phyloP scores from a whole-genome alignment of 345 rosid species.

The Erysimum cheiranthoides region DNA sequence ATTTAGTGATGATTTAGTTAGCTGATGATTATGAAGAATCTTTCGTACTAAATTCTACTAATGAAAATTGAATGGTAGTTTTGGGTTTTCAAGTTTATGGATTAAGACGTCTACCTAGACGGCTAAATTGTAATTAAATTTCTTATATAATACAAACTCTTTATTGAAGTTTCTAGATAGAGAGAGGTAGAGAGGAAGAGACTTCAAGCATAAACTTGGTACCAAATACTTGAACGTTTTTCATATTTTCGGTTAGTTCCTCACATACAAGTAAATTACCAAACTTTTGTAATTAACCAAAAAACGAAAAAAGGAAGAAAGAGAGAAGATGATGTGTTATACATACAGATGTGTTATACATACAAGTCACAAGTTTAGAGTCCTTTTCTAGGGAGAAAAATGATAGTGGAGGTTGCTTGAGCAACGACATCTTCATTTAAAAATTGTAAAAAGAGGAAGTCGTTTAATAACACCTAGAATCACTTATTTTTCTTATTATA shows the following conservation, averaged over 20 bases:
- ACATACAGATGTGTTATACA: too few relatives aligned
- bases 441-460: neutral
- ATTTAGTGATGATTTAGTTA: slow-evolving; percentile 11
- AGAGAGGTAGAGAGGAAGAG: slow-evolving; percentile 14
- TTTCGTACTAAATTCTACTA: slow-evolving; percentile 4
- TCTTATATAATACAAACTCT: neutral
- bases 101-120: slow-evolving; percentile 9
- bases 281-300: neutral
- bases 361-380: slow-evolving; percentile 31
- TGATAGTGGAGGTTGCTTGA: slow-evolving; percentile 39
- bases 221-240: slow-evolving; percentile 21
- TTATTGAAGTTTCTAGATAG: neutral
- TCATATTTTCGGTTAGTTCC: slow-evolving; percentile 7
- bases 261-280: neutral
- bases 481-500: slow-evolving; percentile 1
- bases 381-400: slow-evolving; percentile 33
- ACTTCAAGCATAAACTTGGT: slow-evolving; percentile 33
- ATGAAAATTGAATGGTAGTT: neutral
- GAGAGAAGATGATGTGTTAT: slow-evolving; percentile 16
- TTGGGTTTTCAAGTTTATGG: slow-evolving; percentile 18
- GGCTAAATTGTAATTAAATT: neutral
- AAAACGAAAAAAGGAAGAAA: slow-evolving; percentile 13
- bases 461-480: neutral
- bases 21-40: slow-evolving; percentile 8
- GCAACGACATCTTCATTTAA: slow-evolving; percentile 6